Evolutionary conservation across 1,139 yeast genomes (phyloP).

Genomic region (Tardiomyces digboiensis): DNA sequence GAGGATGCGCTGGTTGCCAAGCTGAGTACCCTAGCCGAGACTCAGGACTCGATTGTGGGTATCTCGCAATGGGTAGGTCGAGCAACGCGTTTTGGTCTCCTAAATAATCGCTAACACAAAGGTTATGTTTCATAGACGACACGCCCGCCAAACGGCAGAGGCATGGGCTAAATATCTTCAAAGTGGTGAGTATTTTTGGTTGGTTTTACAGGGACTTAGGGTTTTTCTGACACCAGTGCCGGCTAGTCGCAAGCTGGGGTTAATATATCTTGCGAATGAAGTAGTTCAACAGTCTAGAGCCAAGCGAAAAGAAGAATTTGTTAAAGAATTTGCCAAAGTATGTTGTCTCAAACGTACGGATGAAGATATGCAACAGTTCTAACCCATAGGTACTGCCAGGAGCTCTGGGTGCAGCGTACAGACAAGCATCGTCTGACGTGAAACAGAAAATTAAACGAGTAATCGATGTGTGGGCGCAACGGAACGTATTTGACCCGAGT

Average conservation of each 20-base stretch:
- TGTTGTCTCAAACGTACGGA: no score
- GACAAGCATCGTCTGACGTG: conserved; percentile 25
- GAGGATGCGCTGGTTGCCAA: conserved; percentile 41
- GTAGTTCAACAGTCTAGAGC: conserved; percentile 75
- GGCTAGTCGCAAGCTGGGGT: conserved; percentile 42
- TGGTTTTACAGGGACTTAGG: neutral
- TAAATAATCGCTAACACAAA: conserved; percentile 12
- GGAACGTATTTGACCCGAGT: conserved; percentile 42
- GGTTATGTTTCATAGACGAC: conserved; percentile 59
- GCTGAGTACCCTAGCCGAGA: conserved; percentile 54
- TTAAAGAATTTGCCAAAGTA: conserved; percentile 43
- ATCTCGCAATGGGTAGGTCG: conserved; percentile 68
- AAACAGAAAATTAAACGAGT: conserved; percentile 55
- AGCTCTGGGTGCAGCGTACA: conserved; percentile 25
- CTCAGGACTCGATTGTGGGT: conserved; percentile 76
- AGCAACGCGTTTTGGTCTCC: neutral
- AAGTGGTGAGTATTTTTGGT: conserved; percentile 18
- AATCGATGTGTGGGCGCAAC: conserved; percentile 65
- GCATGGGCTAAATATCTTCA: conserved; percentile 40
- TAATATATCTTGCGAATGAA: conserved; percentile 72
- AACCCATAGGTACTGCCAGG: conserved; percentile 31
- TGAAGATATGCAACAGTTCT: no score
- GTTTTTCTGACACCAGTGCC: conserved; percentile 19
- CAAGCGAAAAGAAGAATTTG: conserved; percentile 49
- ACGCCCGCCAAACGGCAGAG: conserved; percentile 48